Conservation (phyloP, 192 early-diverging fungal genomes). For the Irineochytrium annulatum region DNA sequence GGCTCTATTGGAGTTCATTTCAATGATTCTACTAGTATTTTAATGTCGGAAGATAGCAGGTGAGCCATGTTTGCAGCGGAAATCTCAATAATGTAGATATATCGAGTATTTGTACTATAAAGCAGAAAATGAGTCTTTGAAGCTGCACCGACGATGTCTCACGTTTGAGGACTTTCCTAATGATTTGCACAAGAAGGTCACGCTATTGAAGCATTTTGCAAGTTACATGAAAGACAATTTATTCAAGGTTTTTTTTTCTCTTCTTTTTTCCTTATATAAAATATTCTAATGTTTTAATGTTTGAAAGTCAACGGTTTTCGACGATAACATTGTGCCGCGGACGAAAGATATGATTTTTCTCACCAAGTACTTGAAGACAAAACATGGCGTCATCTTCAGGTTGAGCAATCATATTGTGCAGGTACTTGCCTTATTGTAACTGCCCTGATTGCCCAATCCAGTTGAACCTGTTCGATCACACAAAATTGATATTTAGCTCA, state of each 20-base stretch:
- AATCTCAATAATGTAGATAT: conserved; percentile 21
- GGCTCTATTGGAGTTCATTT: conserved; percentile 79
- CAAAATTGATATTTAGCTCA: conserved; percentile 59
- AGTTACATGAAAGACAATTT: conserved; percentile 53
- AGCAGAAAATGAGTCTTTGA: conserved; percentile 6
- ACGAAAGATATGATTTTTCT: conserved; percentile 45
- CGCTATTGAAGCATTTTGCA: conserved; percentile 52
- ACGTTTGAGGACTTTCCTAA: conserved; percentile 41
- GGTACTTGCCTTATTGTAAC: conserved; percentile 29
- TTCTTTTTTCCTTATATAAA: conserved; percentile 6
- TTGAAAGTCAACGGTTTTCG: neutral
- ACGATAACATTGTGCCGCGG: neutral
- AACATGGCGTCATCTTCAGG: conserved; percentile 61
- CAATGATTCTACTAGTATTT: conserved; percentile 82
- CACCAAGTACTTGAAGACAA: conserved; percentile 64
- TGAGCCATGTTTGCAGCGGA: conserved; percentile 24
- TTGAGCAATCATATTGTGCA: conserved; percentile 66
- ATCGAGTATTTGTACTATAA: conserved; percentile 46
- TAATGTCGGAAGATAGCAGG: conserved; percentile 54
- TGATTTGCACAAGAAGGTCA: conserved; percentile 58
- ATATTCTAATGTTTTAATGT: neutral
- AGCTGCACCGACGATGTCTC: conserved; percentile 36
- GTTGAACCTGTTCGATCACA: conserved; percentile 73
- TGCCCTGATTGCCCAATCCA: conserved; percentile 23
- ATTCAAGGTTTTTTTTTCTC: conserved; percentile 6